Conservation (phyloP, 2,329 filamentous ascomycete genomes). For the Thelonectria discophora region DNA sequence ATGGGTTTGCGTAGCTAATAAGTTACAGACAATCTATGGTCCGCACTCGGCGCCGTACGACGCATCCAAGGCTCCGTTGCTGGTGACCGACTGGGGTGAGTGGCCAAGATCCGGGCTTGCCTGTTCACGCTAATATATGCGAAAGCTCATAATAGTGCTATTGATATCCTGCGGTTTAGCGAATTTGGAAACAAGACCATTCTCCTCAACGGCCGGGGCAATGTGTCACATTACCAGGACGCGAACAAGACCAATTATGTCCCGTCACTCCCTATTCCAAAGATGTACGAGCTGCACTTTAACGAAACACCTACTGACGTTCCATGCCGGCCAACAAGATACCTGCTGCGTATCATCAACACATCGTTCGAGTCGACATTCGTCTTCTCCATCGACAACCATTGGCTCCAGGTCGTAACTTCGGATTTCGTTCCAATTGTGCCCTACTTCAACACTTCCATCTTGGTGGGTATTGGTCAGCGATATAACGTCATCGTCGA, state of each 20-base stretch:
- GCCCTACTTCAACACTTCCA: slow-evolving; percentile 57
- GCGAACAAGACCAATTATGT: too few relatives aligned
- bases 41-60: slow-evolving; percentile 32
- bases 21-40: slow-evolving; percentile 31
- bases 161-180: neutral
- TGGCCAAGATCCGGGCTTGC: neutral
- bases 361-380: slow-evolving; percentile 54
- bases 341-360: slow-evolving; percentile 60
- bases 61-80: slow-evolving; percentile 23
- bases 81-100: slow-evolving; percentile 37
- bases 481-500: slow-evolving; percentile 9
- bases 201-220: slow-evolving; percentile 33
- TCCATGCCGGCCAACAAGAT: slow-evolving; percentile 45
- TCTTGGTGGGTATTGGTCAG: slow-evolving; percentile 8
- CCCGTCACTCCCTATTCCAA: slow-evolving; percentile 13
- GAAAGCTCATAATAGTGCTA: slow-evolving; percentile 32
- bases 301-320: slow-evolving; percentile 34
- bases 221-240: slow-evolving; percentile 24
- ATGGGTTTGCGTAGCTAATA: neutral
- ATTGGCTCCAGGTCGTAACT: slow-evolving; percentile 65
- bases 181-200: slow-evolving; percentile 29
- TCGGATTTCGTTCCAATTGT: slow-evolving; percentile 66
- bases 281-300: slow-evolving; percentile 28
- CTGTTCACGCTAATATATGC: neutral
- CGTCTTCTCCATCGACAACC: slow-evolving; percentile 64